These are phyloP conservation scores for Cochlearia excelsa DNA, from an alignment of 345 rosid species.

Conservation along the genomic window DNA sequence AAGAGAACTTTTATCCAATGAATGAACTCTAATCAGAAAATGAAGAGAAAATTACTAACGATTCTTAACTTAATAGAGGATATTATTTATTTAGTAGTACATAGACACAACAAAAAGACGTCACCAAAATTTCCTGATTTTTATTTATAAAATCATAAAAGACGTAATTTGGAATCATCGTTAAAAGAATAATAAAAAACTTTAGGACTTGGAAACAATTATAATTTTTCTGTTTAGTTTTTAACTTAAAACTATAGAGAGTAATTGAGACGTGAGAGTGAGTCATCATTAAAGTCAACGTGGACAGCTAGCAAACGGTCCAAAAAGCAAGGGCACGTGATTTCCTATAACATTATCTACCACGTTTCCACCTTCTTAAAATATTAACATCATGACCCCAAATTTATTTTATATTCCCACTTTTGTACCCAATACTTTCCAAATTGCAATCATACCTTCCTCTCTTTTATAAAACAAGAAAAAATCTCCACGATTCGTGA, in stretches of 20 bases:
- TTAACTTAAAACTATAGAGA: conserved; percentile 3
- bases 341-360: conserved; percentile 8
- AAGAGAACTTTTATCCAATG: no score
- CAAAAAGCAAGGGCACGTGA: conserved; percentile 35
- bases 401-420: not conserved
- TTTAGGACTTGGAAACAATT: no score
- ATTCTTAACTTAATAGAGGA: no score
- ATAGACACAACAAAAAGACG: no score
- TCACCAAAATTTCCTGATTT: no score
- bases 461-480: conserved; percentile 24
- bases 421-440: conserved; percentile 8
- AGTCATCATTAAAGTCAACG: conserved; percentile 32
- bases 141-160: not conserved
- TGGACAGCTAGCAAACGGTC: conserved; percentile 42
- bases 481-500: conserved; percentile 17
- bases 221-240: not conserved
- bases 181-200: no score
- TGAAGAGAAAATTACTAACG: no score
- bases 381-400: conserved; percentile 30
- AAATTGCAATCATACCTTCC: conserved; percentile 21
- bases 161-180: conserved; percentile 18
- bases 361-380: conserved; percentile 27
- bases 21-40: no score
- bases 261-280: conserved; percentile 23
- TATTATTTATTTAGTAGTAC: no score